Conservation (phyloP, 805 yeast genomes). For the Debaryomyces maramus region DNA sequence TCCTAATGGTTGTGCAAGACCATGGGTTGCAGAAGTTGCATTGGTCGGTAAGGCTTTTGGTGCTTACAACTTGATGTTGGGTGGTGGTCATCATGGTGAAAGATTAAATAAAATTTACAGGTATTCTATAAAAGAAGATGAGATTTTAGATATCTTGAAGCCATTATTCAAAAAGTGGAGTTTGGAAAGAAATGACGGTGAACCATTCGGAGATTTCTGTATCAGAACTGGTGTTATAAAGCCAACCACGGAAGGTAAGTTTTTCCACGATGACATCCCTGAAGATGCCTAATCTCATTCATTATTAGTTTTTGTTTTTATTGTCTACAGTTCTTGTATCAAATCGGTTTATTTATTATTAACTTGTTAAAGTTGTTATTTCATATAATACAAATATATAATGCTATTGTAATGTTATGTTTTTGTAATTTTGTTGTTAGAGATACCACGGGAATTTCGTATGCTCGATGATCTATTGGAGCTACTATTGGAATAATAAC, state of each 20-base stretch:
- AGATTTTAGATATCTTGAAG: conserved; percentile 70
- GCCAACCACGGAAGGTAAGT: conserved; percentile 87
- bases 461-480: neutral
- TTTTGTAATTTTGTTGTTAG: neutral
- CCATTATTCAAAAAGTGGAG: conserved; percentile 95
- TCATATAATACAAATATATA: neutral
- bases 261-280: conserved; percentile 91
- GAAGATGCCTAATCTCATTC: conserved; percentile 55
- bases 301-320: conserved; percentile 3
- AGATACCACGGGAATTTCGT: neutral
- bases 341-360: conserved; percentile 4
- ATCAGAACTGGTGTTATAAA: conserved; percentile 84
- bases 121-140: conserved; percentile 87
- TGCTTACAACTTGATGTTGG: conserved; percentile 89
- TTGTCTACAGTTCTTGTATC: neutral
- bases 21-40: conserved; percentile 97
- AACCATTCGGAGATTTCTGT: conserved; percentile 93
- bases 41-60: conserved; percentile 93
- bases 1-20: conserved; percentile 98
- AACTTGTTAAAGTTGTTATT: neutral
- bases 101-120: conserved; percentile 87
- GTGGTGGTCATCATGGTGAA: conserved; percentile 95
- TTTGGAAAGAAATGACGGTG: conserved; percentile 84
- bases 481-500: neutral
- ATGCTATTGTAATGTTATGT: neutral